Percentiles rank a stretch among this genome's conserved stretches.
phyloP scores from a whole-genome alignment of 345 rosid species.

The Pistacia atlantica region DNA sequence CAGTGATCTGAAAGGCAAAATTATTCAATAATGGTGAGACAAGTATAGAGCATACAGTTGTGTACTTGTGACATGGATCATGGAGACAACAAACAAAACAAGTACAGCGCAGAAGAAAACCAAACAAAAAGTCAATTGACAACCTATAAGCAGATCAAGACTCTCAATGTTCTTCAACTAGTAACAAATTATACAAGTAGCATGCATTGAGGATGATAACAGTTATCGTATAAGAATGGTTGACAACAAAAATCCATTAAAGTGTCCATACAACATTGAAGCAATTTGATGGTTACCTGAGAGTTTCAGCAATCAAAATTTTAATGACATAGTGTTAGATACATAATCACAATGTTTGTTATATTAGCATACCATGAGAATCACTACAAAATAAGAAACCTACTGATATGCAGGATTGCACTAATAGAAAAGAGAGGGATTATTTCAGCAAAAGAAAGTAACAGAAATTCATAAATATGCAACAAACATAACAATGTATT shows the following conservation, averaged over 20 bases:
- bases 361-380: not conserved
- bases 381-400: not conserved
- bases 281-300: not conserved
- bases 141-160: slow-evolving; percentile 1
- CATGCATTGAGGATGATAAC: not conserved
- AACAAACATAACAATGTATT: not conserved
- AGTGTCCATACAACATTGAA: not conserved
- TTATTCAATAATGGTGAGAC: not conserved
- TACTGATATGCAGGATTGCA: not conserved
- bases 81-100: not conserved
- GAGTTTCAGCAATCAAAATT: not conserved
- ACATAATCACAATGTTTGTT: not conserved
- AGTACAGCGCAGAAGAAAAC: not conserved
- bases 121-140: not conserved
- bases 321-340: not conserved
- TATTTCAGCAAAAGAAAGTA: not conserved
- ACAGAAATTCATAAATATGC: slow-evolving; percentile 3
- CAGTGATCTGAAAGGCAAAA: slow-evolving; percentile 65
- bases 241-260: too few species aligned
- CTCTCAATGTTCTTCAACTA: not conserved
- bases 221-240: not conserved
- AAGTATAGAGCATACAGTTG: not conserved
- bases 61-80: not conserved
- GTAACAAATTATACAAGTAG: not conserved
- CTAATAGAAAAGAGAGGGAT: not conserved